Base-by-base conservation (phyloP, 2,329 filamentous ascomycete genomes). In the Elsinoe necatrix region DNA sequence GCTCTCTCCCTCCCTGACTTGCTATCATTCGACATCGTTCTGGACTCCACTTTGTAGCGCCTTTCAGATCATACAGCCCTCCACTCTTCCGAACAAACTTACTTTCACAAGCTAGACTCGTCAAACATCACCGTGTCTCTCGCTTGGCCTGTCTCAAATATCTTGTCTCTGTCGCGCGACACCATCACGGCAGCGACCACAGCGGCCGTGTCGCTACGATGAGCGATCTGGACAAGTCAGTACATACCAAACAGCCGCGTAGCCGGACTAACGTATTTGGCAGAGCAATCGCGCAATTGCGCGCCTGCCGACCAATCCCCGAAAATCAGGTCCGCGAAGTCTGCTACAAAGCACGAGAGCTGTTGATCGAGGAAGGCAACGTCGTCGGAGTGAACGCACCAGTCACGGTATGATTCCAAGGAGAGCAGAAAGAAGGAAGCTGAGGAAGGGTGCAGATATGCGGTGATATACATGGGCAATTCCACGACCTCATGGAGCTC, bases 281-380 rank as follows among this genome's bases (percentile, higher is more conserved):
- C 59, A 96, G 92, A 75, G 91, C 91, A 59, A 98, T 98, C 69
- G 87, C 89, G 71, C 91, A 96, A 73, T 80, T 98, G 68, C 89
- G 93, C 77, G 87, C 90, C 69, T 98, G 93, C 74, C 88, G 91
- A 61, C 91, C 92, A 56, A 98, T 98, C 64, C 92, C 93, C 61
- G 93, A 98, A 76, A 80, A 85, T 39, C 89, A 97, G 75, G 95
- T 98, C 60, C 87, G 92, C 69, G 92, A 98, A 74, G 80, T 98
- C 65, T 97, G 93, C 75, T 92, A 96, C 78, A 96, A 96, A 70
- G 93, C 93, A 54, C 83, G 93, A 62, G 93, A 98, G 76, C 81
- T 98, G 56, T 76, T 98, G 63, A 95, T 98, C 61, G 93, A 97
- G 72, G 93, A 98, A 75, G 92, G 89, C 63, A 97, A 98, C 70